Percentiles rank a stretch among this genome's conserved stretches.
Evolutionary conservation across 768 basidiomycete genomes (phyloP).

Genomic region (Galerina sulciceps): DNA sequence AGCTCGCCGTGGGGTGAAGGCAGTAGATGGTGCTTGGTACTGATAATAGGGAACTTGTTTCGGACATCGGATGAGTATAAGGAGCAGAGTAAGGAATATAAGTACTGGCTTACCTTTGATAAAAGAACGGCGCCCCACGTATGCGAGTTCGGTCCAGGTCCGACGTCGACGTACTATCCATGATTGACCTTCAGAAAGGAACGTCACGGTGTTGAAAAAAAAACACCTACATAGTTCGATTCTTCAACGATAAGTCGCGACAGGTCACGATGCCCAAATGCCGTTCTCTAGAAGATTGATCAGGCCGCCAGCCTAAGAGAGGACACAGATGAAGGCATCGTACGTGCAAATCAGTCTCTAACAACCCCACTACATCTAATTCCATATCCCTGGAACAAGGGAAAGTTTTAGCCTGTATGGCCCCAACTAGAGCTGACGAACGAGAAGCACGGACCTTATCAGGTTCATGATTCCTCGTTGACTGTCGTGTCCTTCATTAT

Average conservation of each 20-base stretch:
- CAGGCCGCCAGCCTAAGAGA: neutral
- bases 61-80: neutral
- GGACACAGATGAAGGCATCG: conserved; percentile 32
- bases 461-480: conserved; percentile 66
- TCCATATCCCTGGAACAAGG: conserved; percentile 66
- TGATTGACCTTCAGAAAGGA: neutral
- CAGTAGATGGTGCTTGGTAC: conserved; percentile 83
- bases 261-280: conserved; percentile 87
- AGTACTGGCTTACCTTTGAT: conserved; percentile 59
- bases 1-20: conserved; percentile 88
- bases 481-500: conserved; percentile 76
- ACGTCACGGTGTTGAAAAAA: neutral
- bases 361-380: conserved; percentile 81
- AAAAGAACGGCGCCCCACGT: conserved; percentile 89
- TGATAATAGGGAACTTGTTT: conserved; percentile 82
- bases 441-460: conserved; percentile 32
- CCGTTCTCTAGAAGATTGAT: conserved; percentile 33
- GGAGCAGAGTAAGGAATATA: neutral
- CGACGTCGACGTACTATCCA: conserved; percentile 80
- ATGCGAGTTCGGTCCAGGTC: conserved; percentile 86
- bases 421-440: neutral
- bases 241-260: conserved; percentile 80
- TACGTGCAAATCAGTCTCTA: conserved; percentile 88
- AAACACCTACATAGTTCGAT: conserved; percentile 74
- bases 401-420: neutral